Evolutionary conservation across 257 asterid genomes (phyloP).

Genomic region (Penstemon barbatus): DNA sequence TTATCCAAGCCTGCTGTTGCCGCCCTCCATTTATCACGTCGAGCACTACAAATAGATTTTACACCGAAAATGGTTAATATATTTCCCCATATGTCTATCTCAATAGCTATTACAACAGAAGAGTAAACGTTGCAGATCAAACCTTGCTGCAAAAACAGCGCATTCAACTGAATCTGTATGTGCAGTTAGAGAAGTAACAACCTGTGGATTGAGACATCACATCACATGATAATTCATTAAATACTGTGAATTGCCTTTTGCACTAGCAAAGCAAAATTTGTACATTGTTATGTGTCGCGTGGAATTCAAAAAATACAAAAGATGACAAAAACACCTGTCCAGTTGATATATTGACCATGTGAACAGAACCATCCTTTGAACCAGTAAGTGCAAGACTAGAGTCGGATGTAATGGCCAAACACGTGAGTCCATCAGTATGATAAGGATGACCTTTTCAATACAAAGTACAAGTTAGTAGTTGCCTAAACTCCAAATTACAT

Average conservation of each 20-base stretch:
- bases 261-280: constrained; percentile 9
- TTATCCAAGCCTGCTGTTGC: constrained; percentile 93
- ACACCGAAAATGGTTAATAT: constrained; percentile 13
- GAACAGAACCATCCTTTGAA: constrained; percentile 71
- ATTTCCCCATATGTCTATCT: constrained; percentile 12
- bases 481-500: constrained; percentile 15
- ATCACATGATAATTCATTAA: constrained; percentile 6
- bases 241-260: constrained; percentile 14
- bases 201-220: constrained; percentile 47
- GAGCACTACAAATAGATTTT: constrained; percentile 46
- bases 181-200: constrained; percentile 62
- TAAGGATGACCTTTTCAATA: constrained; percentile 65
- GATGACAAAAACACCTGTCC: constrained; percentile 54
- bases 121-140: constrained; percentile 26
- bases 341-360: constrained; percentile 68
- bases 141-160: constrained; percentile 80
- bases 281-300: background rate
- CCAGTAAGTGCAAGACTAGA: constrained; percentile 82
- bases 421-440: constrained; percentile 80
- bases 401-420: constrained; percentile 78
- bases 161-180: constrained; percentile 92
- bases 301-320: constrained; percentile 7
- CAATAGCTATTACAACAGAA: background rate
- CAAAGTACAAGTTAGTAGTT: constrained; percentile 14
- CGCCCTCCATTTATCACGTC: constrained; percentile 56